A percentile compares a stretch with the other conserved stretches of the same genome.
phyloP scores from a whole-genome alignment of 257 asterid species.

The Buddleja alternifolia region DNA sequence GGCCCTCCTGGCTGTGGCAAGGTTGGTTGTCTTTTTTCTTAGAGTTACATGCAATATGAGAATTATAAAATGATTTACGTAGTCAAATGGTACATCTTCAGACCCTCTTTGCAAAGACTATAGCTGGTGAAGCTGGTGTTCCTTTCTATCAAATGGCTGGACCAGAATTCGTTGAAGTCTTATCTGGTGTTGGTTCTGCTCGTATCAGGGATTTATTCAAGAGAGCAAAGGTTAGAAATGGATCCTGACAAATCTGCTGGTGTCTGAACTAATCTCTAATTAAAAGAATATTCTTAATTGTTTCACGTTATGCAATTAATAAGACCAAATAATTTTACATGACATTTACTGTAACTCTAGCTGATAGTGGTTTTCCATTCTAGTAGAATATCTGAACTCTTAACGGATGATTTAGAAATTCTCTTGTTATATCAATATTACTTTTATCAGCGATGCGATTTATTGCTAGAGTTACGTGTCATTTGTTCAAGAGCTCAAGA shows the following conservation, averaged over 20 bases:
- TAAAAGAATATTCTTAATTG: slow-evolving; percentile 2
- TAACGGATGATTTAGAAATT: slow-evolving; percentile 11
- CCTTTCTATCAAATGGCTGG: slow-evolving; percentile 99
- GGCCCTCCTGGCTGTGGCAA: slow-evolving; percentile 99
- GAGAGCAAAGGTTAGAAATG: slow-evolving; percentile 97
- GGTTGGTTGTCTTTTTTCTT: slow-evolving; percentile 53
- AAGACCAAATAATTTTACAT: too few species aligned
- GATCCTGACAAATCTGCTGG: not conserved
- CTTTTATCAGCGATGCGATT: not conserved
- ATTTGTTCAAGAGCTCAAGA: not conserved
- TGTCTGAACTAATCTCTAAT: not conserved
- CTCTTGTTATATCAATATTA: not conserved
- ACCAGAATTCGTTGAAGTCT: slow-evolving; percentile 93
- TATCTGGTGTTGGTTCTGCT: slow-evolving; percentile 99
- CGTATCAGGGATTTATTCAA: slow-evolving; percentile 96
- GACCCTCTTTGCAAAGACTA: slow-evolving; percentile 98
- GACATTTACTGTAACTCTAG: too few species aligned
- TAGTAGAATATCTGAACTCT: not conserved
- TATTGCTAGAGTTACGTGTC: slow-evolving; percentile 1
- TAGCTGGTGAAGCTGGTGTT: slow-evolving; percentile 99
- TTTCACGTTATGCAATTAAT: too few species aligned
- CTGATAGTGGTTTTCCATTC: too few species aligned
- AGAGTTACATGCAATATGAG: slow-evolving; percentile 11
- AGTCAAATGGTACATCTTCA: slow-evolving; percentile 37
- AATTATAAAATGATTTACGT: slow-evolving; percentile 4